Percentiles rank a stretch among this genome's conserved stretches.
Evolutionary conservation across 495 filamentous ascomycete species (phyloP).

Genomic region (Venustampulla echinocandica): DNA sequence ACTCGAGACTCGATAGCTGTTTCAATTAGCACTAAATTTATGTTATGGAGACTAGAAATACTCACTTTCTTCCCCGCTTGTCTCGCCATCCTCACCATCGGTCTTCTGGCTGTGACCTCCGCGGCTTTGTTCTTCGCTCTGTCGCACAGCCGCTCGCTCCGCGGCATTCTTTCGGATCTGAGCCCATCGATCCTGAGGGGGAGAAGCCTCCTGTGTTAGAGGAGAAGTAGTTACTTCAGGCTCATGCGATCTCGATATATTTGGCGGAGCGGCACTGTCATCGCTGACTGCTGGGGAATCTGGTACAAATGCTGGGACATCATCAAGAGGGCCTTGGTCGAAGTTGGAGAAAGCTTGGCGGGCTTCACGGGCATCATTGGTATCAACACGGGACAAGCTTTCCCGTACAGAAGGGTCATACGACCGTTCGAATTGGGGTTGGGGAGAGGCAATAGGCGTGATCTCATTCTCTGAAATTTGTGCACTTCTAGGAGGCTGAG

Average conservation of each 20-base stretch:
- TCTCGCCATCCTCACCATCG: conserved; percentile 67
- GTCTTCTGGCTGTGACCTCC: conserved; percentile 42
- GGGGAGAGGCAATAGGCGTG: conserved; percentile 24
- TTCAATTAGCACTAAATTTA: conserved; percentile 21
- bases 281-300: conserved; percentile 45
- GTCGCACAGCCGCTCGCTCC: conserved; percentile 54
- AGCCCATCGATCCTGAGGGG: conserved; percentile 72
- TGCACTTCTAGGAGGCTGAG: not conserved
- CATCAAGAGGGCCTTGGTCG: conserved; percentile 79
- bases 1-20: conserved; percentile 90
- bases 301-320: conserved; percentile 79
- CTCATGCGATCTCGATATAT: conserved; percentile 4
- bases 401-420: conserved; percentile 47
- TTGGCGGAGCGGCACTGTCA: conserved; percentile 31
- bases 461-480: conserved; percentile 20
- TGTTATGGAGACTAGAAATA: conserved; percentile 13
- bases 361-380: conserved; percentile 56
- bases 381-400: conserved; percentile 50
- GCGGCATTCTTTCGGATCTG: conserved; percentile 92
- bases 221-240: conserved; percentile 5
- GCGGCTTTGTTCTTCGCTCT: conserved; percentile 48
- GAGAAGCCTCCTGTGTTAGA: conserved; percentile 21
- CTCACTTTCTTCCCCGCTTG: conserved; percentile 94
- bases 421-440: conserved; percentile 25
- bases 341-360: conserved; percentile 73